Conservation (phyloP, 2,329 filamentous ascomycete species). For the Botrytis aclada region DNA sequence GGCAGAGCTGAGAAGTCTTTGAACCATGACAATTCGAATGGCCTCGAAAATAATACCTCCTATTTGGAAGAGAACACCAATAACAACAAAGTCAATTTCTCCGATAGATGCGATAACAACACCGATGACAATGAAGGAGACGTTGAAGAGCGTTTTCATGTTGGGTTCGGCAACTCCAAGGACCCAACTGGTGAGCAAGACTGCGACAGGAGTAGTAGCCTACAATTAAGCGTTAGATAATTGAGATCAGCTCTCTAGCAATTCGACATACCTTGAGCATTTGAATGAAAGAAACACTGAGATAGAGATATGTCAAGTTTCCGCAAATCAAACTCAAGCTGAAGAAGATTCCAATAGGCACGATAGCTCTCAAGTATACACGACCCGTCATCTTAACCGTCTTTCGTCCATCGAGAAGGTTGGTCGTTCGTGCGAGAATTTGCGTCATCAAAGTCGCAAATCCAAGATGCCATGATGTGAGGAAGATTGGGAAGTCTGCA, state of each 20-base stretch:
- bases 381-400: constrained; percentile 95
- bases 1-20: constrained; percentile 74
- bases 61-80: constrained; percentile 76
- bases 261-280: constrained; percentile 80
- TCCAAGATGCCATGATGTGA: constrained; percentile 92
- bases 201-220: constrained; percentile 93
- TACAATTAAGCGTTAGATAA: constrained; percentile 39
- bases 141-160: constrained; percentile 84
- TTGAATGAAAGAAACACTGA: constrained; percentile 96
- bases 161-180: constrained; percentile 78
- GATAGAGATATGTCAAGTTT: constrained; percentile 92
- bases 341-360: constrained; percentile 95
- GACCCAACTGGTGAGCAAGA: constrained; percentile 84
- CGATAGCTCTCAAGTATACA: constrained; percentile 88
- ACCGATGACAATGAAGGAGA: constrained; percentile 90
- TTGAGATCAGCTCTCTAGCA: neutral
- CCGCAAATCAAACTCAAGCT: constrained; percentile 93
- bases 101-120: constrained; percentile 92
- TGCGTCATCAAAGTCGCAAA: constrained; percentile 96
- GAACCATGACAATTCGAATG: constrained; percentile 78
- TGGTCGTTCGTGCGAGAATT: constrained; percentile 84
- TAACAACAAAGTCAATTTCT: constrained; percentile 88
- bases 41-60: constrained; percentile 79
- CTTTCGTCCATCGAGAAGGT: constrained; percentile 87
- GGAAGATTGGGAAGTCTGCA: constrained; percentile 68